Conservation (phyloP, 306 rosid species). For the Corylus avellana region DNA sequence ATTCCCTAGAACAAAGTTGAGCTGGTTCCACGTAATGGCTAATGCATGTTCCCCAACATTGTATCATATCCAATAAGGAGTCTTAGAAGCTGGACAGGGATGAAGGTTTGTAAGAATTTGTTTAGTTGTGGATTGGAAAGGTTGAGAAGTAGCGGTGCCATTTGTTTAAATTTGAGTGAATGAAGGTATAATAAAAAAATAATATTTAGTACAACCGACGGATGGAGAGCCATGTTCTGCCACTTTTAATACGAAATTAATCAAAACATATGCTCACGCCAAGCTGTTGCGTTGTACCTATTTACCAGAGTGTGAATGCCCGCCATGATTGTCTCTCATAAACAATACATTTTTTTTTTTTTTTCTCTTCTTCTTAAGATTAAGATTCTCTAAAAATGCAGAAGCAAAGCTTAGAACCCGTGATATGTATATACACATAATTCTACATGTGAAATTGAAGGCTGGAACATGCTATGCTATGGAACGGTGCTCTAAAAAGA, state of each 20-base stretch:
- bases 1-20: neutral
- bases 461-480: neutral
- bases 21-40: slow-evolving; percentile 15
- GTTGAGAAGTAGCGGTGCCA: slow-evolving; percentile 19
- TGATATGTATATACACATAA: neutral
- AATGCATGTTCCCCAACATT: slow-evolving; percentile 25
- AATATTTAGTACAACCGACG: slow-evolving; percentile 6
- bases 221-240: slow-evolving; percentile 34
- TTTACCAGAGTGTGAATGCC: slow-evolving; percentile 46
- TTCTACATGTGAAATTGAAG: slow-evolving; percentile 4
- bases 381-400: slow-evolving; percentile 12
- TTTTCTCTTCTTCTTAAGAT: slow-evolving; percentile 23
- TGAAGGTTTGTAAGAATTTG: neutral
- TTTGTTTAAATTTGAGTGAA: slow-evolving; percentile 1
- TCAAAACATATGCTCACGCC: slow-evolving; percentile 42
- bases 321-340: slow-evolving; percentile 57
- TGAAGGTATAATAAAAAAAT: neutral
- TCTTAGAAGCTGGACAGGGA: neutral
- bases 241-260: slow-evolving; percentile 16
- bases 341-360: slow-evolving; percentile 30
- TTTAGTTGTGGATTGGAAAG: neutral
- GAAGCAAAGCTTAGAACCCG: neutral
- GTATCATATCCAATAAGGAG: slow-evolving; percentile 1
- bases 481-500: no score
- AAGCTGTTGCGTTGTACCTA: slow-evolving; percentile 43